A percentile compares a stretch with the other conserved stretches of the same genome.
phyloP scores from a whole-genome alignment of 768 basidiomycete genomes.

The Trametes coccinea region DNA sequence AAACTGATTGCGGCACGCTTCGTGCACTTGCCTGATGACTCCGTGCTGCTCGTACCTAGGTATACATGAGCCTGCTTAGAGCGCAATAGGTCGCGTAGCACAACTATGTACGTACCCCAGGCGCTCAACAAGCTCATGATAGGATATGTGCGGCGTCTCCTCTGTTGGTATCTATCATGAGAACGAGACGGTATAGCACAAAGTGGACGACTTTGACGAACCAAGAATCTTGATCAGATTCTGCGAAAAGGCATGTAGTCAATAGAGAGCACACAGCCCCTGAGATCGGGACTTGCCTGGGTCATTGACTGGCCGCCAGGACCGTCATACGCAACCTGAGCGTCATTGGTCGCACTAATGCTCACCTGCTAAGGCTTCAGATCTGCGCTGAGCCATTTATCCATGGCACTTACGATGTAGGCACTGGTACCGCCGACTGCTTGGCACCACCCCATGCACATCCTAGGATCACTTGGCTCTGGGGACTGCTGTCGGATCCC shows the following conservation, averaged over 20 bases:
- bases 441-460: slow-evolving; percentile 22
- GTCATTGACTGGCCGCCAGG: slow-evolving; percentile 18
- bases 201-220: no score
- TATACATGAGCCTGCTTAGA: not conserved
- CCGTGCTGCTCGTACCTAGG: not conserved
- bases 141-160: slow-evolving; percentile 5
- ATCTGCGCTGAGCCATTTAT: not conserved
- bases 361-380: slow-evolving; percentile 5
- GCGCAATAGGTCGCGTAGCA: not conserved
- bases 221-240: not conserved
- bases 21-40: not conserved
- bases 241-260: not conserved
- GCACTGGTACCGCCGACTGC: not conserved
- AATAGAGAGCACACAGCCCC: not conserved
- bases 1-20: no score
- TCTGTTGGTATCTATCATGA: not conserved
- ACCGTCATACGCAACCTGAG: slow-evolving; percentile 24
- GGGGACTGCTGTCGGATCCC: not conserved
- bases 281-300: not conserved
- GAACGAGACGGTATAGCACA: no score
- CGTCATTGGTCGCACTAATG: slow-evolving; percentile 24
- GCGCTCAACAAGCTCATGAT: not conserved
- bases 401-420: slow-evolving; percentile 4
- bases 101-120: not conserved
- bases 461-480: not conserved